A percentile compares a stretch with the other conserved stretches of the same genome.
These are phyloP conservation scores for Clavariopsis aquatica DNA, from an alignment of 495 filamentous ascomycete species.

Conservation along the genomic window DNA sequence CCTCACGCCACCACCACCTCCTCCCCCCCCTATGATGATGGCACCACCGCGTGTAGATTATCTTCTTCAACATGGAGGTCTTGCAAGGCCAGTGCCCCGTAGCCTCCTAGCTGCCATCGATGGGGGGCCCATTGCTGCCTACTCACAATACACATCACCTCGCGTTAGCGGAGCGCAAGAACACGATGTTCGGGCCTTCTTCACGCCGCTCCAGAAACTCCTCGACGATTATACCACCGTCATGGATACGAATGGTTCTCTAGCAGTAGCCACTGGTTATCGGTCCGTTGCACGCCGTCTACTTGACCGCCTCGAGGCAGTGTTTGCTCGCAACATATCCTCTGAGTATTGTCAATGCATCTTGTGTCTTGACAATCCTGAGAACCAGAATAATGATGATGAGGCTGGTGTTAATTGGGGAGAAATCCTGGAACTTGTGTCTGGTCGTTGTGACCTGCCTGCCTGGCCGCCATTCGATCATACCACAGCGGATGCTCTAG, in stretches of 20 bases:
- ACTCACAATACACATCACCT: slow-evolving; percentile 52
- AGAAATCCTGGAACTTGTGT: slow-evolving; percentile 90
- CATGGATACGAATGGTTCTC: slow-evolving; percentile 75
- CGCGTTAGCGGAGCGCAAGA: slow-evolving; percentile 30
- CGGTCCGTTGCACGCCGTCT: slow-evolving; percentile 87
- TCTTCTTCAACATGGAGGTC: slow-evolving; percentile 79
- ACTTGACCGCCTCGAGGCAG: slow-evolving; percentile 88
- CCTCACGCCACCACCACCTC: slow-evolving; percentile 62
- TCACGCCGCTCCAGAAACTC: slow-evolving; percentile 74
- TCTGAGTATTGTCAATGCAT: slow-evolving; percentile 76
- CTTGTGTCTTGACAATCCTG: slow-evolving; percentile 61
- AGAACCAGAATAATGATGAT: slow-evolving; percentile 45
- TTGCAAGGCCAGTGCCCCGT: slow-evolving; percentile 65
- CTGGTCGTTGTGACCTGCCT: slow-evolving; percentile 80
- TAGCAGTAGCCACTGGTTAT: slow-evolving; percentile 96
- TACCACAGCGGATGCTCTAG: slow-evolving; percentile 52
- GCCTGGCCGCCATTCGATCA: slow-evolving; percentile 76
- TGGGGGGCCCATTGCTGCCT: slow-evolving; percentile 39
- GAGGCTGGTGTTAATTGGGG: slow-evolving; percentile 86
- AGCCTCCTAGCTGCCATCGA: slow-evolving; percentile 58
- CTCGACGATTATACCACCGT: slow-evolving; percentile 85
- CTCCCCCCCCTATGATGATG: slow-evolving; percentile 82
- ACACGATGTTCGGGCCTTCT: slow-evolving; percentile 63
- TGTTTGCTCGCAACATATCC: slow-evolving; percentile 89
- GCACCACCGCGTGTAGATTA: slow-evolving; percentile 84